Conservation (phyloP, 2,329 filamentous ascomycete genomes). For the Cryphonectria naterciae region DNA sequence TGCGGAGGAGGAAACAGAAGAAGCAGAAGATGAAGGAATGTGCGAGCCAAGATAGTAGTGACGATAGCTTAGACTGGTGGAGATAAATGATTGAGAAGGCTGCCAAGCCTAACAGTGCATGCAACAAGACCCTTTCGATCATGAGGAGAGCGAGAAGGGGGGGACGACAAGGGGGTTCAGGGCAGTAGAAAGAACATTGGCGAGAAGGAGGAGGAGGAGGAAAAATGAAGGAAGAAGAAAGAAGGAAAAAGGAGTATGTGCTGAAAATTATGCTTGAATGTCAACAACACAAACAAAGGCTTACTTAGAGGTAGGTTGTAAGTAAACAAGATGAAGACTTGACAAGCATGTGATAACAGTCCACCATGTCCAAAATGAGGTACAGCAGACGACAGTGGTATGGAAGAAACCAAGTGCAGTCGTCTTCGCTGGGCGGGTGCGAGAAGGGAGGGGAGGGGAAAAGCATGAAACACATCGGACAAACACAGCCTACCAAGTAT, state of each 20-base stretch:
- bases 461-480: constrained; percentile 8
- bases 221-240: no score
- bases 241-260: no score
- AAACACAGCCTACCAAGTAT: constrained; percentile 60
- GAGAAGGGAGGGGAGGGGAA: background rate
- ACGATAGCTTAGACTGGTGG: constrained; percentile 8
- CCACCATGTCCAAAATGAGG: background rate
- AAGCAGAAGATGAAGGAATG: background rate
- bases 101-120: constrained; percentile 18
- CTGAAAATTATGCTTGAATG: background rate
- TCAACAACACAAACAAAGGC: background rate
- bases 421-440: background rate
- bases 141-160: background rate
- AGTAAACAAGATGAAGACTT: background rate
- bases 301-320: background rate
- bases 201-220: background rate
- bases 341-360: background rate
- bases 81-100: constrained; percentile 16
- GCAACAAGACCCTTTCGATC: constrained; percentile 10
- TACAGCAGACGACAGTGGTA: background rate
- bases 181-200: background rate
- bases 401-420: background rate
- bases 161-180: no score
- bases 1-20: background rate
- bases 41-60: constrained; percentile 10